Conservation (phyloP, 768 basidiomycete genomes). For the Macrolepiota fuliginosa region DNA sequence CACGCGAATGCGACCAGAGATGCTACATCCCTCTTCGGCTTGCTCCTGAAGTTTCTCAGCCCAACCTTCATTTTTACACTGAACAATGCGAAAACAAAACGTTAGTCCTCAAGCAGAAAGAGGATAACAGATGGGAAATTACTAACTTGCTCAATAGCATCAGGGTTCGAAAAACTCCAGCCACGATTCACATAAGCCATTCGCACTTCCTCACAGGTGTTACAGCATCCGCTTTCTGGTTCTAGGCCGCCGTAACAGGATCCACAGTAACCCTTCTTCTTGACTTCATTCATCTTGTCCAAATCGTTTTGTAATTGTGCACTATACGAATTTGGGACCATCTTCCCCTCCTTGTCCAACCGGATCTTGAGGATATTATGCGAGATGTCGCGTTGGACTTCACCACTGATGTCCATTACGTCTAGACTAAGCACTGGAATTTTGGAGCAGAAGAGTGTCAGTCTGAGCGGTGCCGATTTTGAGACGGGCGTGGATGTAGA, state of each 20-base stretch:
- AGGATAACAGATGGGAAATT: neutral
- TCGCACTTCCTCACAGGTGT: slow-evolving; percentile 94
- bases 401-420: slow-evolving; percentile 97
- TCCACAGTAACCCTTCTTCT: slow-evolving; percentile 76
- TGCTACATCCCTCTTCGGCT: slow-evolving; percentile 91
- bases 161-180: slow-evolving; percentile 93
- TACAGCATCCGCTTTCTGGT: slow-evolving; percentile 84
- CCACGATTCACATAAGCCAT: slow-evolving; percentile 87
- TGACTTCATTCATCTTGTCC: slow-evolving; percentile 69
- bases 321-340: slow-evolving; percentile 53
- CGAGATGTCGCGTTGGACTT: slow-evolving; percentile 86
- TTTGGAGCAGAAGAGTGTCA: neutral
- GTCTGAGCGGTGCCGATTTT: neutral
- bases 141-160: slow-evolving; percentile 87
- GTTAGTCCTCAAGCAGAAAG: neutral
- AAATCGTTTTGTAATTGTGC: slow-evolving; percentile 83
- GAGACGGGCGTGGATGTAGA: neutral
- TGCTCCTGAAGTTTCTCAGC: slow-evolving; percentile 90
- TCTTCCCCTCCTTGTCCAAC: slow-evolving; percentile 54
- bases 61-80: slow-evolving; percentile 97
- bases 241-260: slow-evolving; percentile 91
- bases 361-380: slow-evolving; percentile 89
- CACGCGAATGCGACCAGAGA: slow-evolving; percentile 87
- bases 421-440: slow-evolving; percentile 86
- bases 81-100: slow-evolving; percentile 1